Percentiles rank a stretch among this genome's conserved stretches.
Conservation (phyloP, 2,329 filamentous ascomycete genomes). For the Colletotrichum costaricense region DNA sequence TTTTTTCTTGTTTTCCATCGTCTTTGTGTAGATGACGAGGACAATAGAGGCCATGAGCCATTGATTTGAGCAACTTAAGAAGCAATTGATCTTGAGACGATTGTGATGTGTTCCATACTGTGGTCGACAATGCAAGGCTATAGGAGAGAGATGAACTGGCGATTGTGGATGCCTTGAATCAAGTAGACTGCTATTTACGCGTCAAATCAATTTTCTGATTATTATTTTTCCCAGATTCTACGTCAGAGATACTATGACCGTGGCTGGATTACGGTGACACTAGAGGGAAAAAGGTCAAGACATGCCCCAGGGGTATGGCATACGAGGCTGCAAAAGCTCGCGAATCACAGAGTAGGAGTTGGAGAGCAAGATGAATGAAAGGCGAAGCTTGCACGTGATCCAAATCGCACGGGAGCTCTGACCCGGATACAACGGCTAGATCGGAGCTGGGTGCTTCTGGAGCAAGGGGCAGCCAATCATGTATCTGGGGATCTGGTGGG, state of each 20-base stretch:
- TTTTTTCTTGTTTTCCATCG: neutral
- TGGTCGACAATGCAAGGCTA: too few relatives aligned
- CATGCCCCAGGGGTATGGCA: too few relatives aligned
- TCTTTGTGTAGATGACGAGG: constrained; percentile 33
- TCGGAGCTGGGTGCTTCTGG: neutral
- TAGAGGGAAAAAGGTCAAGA: too few relatives aligned
- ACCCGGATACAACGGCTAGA: neutral
- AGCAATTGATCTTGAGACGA: neutral
- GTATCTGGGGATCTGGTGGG: neutral
- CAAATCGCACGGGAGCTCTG: neutral
- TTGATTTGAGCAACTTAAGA: neutral
- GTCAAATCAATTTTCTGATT: too few relatives aligned
- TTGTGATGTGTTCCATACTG: too few relatives aligned
- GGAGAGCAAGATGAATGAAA: neutral
- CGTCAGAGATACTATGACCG: too few relatives aligned
- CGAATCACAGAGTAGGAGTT: neutral
- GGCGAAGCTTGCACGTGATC: neutral
- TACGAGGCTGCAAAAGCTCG: too few relatives aligned
- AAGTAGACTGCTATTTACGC: neutral
- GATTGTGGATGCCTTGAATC: too few relatives aligned
- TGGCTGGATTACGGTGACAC: too few relatives aligned
- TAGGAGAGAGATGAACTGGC: too few relatives aligned
- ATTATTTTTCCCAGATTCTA: too few relatives aligned
- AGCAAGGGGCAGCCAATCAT: neutral
- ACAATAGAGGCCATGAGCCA: constrained; percentile 33